Evolutionary conservation across 2,329 filamentous ascomycete species (phyloP).

Genomic region (Pyrenophora tritici-repentis): DNA sequence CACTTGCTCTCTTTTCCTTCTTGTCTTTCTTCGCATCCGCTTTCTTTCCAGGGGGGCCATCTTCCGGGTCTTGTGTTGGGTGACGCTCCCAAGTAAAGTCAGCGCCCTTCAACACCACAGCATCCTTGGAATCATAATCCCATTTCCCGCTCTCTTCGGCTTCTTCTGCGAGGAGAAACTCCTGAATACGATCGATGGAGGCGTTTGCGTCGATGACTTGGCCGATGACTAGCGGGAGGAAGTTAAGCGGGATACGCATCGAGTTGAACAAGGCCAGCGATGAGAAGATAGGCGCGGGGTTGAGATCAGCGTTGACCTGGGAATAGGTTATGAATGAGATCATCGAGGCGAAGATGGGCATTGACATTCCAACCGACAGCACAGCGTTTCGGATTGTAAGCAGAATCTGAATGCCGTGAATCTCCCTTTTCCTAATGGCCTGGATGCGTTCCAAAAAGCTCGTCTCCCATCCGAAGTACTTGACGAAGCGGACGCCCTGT

Average conservation of each 20-base stretch:
- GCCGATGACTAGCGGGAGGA: conserved; percentile 85
- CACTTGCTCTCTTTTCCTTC: conserved; percentile 51
- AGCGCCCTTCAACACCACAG: conserved; percentile 71
- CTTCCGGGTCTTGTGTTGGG: conserved; percentile 56
- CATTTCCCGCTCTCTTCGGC: conserved; percentile 70
- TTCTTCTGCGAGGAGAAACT: conserved; percentile 87
- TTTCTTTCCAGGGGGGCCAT: conserved; percentile 38
- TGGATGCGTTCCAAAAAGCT: conserved; percentile 80
- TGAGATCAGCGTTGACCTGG: conserved; percentile 67
- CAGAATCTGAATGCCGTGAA: conserved; percentile 80
- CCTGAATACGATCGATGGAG: conserved; percentile 82
- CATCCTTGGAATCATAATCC: conserved; percentile 58
- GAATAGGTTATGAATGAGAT: conserved; percentile 84
- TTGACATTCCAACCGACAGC: conserved; percentile 79
- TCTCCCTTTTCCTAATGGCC: conserved; percentile 75
- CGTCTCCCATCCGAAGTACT: conserved; percentile 94
- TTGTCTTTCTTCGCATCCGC: conserved; percentile 56
- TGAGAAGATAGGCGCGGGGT: conserved; percentile 83
- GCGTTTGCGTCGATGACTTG: conserved; percentile 89
- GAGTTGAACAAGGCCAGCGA: conserved; percentile 93
- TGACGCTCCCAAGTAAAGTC: conserved; percentile 87
- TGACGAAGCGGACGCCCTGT: conserved; percentile 90
- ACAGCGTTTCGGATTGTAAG: conserved; percentile 84
- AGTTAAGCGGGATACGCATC: conserved; percentile 84
- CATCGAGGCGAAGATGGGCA: conserved; percentile 95